Conservation (phyloP, 2,329 filamentous ascomycete species). For the Parascedosporium putredinis region DNA sequence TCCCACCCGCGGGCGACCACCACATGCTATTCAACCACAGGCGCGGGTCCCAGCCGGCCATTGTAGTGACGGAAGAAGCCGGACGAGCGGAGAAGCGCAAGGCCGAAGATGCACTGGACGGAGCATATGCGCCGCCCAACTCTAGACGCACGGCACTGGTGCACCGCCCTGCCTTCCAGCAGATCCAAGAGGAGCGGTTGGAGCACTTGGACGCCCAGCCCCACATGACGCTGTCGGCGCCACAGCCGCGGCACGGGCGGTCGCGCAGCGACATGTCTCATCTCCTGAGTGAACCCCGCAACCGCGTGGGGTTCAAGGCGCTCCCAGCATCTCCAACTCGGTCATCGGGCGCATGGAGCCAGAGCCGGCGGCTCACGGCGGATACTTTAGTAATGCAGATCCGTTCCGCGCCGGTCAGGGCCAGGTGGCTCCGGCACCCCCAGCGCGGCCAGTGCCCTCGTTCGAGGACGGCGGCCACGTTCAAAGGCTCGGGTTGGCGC, state of each 20-base stretch:
- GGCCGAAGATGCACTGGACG: constrained; percentile 3
- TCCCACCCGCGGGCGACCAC: constrained; percentile 12
- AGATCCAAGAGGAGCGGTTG: constrained; percentile 20
- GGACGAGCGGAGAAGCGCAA: constrained; percentile 6
- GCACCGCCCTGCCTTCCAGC: constrained; percentile 21
- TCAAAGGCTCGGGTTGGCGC: background rate
- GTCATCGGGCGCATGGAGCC: background rate
- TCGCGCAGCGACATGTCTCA: constrained; percentile 7
- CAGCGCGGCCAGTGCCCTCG: background rate
- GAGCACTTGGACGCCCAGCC: constrained; percentile 17
- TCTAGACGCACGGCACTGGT: constrained; percentile 12
- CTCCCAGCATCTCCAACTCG: background rate
- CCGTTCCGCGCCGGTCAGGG: background rate
- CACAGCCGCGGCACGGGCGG: background rate
- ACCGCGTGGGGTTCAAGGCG: background rate
- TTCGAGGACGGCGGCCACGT: background rate
- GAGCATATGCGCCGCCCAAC: background rate
- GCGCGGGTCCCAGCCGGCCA: background rate
- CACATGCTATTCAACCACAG: background rate
- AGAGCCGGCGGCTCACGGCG: background rate
- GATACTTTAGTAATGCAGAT: background rate
- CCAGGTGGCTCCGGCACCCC: background rate
- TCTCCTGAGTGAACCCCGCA: background rate
- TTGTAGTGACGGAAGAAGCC: background rate
- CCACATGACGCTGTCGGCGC: background rate